Conservation (phyloP, 345 rosid species). For the Firmiana major region DNA sequence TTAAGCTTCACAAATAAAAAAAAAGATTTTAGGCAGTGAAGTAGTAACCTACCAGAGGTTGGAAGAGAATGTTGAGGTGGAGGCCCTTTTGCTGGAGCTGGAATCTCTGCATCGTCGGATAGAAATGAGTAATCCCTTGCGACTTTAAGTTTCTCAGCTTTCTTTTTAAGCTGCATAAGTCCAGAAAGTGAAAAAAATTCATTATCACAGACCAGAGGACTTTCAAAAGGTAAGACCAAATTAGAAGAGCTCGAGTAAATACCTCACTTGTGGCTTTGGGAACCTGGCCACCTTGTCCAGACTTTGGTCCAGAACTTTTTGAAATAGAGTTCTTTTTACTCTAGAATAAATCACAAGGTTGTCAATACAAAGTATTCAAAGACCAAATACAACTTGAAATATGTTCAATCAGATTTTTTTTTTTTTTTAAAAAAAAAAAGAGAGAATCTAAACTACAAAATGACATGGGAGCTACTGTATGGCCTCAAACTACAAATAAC, state of each 20-base stretch:
- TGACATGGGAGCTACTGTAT: background rate
- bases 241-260: conserved; percentile 4
- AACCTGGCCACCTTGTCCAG: conserved; percentile 24
- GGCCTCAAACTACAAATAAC: background rate
- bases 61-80: conserved; percentile 36
- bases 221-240: background rate
- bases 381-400: background rate
- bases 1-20: conserved; percentile 18
- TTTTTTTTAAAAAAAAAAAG: background rate
- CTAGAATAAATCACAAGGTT: conserved; percentile 36
- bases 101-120: conserved; percentile 67
- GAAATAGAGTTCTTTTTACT: conserved; percentile 44
- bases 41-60: conserved; percentile 53
- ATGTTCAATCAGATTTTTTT: background rate
- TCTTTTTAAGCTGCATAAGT: conserved; percentile 41
- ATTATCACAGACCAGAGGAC: background rate
- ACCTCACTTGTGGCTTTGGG: conserved; percentile 53
- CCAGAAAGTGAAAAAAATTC: conserved; percentile 7
- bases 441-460: background rate
- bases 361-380: background rate
- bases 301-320: conserved; percentile 32
- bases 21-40: conserved; percentile 12
- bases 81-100: conserved; percentile 57
- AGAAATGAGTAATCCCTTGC: conserved; percentile 91
- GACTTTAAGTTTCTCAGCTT: conserved; percentile 67